Base-by-base conservation (phyloP, 73 alveolate genomes). In the Halteria grandinella region DNA sequence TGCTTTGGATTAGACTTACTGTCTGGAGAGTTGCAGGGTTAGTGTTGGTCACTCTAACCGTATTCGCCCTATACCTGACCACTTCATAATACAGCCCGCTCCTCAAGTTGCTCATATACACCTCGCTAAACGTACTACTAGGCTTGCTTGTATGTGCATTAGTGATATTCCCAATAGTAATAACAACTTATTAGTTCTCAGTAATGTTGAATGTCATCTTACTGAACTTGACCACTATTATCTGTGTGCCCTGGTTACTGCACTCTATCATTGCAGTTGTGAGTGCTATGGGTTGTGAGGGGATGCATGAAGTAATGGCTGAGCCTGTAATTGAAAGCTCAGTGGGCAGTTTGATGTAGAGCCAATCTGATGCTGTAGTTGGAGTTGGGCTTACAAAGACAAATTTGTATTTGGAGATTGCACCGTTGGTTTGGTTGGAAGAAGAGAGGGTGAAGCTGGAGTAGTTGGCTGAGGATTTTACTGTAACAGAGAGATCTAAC, bases 141-240 rank as follows among this genome's bases (percentile, higher is more conserved):
- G 85, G 85, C 39, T 54, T n/a, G 1, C 75, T 73, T n/a, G 73
- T 48, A 1, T 31, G 43, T 20, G 75, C 41, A 25, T 73, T 73
- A 23, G 49, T 12, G 23, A 73, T 54, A 54, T 55, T 53, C 7
- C 21, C 4, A 6, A 73, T 58, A 1, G 50, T 54, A 23, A 73
- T 21, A 21, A 62, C 12, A 24, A 73, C 39, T 6, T 10, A 11
- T 12, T 31, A 8, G 20, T 64, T 64, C 11, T 50, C 76, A 55
- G 41, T 55, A 1, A 53, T 53, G 8, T 40, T 14, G 25, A n/a
- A n/a, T n/a, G 33, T 51, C 3, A 27, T 7, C 10, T 44, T 20
- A 52, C 53, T 10, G 44, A 70, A 70, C n/a, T 14, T 11, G 21
- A 73, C 37, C 10, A 20, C 24, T 18, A 53, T 25, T 0, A 29